Evolutionary conservation across 441 rosid genomes (phyloP), one percentile per base, ranked within the genome.

Genomic region (Isatis lusitanica): DNA sequence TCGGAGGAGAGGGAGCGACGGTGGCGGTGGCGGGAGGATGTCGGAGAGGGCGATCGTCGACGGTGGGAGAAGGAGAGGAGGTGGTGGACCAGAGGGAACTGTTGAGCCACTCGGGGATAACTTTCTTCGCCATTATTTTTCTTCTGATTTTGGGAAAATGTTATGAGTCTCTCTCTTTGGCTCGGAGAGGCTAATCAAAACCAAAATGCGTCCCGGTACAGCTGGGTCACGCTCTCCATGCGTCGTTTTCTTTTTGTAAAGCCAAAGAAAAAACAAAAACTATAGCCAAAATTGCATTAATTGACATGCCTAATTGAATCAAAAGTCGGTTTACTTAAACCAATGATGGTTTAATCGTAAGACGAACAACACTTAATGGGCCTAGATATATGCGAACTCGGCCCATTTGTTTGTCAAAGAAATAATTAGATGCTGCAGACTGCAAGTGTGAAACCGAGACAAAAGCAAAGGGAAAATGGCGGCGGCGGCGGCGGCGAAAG

Each of bases 101-200:
- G 83, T 94, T 94, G 78, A 94, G 93, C 98, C 98, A 94, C 80
- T 94, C 98, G 26, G 98, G 98, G 39, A 92, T 88, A 21, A 84
- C 83, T 81, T 91, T 92, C 87, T 86, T 92, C 78, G 82, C 90
- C 97, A 92, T 92, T 28, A 13, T 52, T 40, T 6, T 33, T 33
- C 4, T 59, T 51, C 9, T 40, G 69, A 63, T 70, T 51, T 51
- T 51, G 24, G 56, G 15, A 53, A 53, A 66, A 57, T 35, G 52
- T 24, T 15, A 33, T 1, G 63, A 63, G 56, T 17, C 47, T 63
- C 57, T 73, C 30, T 36, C 58, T 28, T 11, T 39, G 33, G 30
- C n/a, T 40, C 68, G 6, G 52, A 28, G 53, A 50, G 43, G 62
- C 16, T 38, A 21, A 21, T 1, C 2, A 50, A n/a, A 39, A 7